Base-by-base conservation (phyloP, 225 moss, liverwort and hornwort species). In the Thuidium tamariscinum region DNA sequence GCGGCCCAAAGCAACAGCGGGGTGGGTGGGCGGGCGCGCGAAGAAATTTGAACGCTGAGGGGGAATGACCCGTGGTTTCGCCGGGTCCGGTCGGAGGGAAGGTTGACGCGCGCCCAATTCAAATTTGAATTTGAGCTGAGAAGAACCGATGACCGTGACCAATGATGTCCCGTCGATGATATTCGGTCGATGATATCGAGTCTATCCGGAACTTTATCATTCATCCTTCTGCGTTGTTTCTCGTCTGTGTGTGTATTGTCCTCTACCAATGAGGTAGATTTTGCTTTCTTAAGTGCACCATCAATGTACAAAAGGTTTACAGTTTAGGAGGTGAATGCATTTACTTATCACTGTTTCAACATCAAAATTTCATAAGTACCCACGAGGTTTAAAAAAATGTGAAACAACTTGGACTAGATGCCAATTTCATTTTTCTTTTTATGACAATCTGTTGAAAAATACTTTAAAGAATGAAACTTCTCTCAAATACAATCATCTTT, bases 1-100 rank as follows among this genome's bases (percentile, higher is more conserved):
- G 66, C 69, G 81, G 81, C 81, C 85, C 89, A 62, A 85, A 61
- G 89, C 77, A 89, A 82, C 75, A 52, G 76, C 82, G 85, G 89
- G 59, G 32, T 34, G 27, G 12, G 34, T 26, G 10, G 66, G 62
- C 57, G 75, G 56, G 80, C 83, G 65, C 81, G 89, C 77, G 62
- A 60, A 86, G 65, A 63, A 77, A 63, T 86, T 89, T 89, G 77
- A 86, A 72, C 22, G 2, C 2, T 16, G 52, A 30, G 8, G 10
- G 7, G 85, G 23, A 5, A 14, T 9, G 54, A 21, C 86, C 82
- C 82, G 67, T 61, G 11, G 44, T 69, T 82, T 82, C 44, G 32
- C 77, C 86, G 89, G 89, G 89, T 82, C 9, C 14, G 52, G 62
- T 29, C 81, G 86, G 82, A 71, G 86, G 86, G 89, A 82, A 86